A percentile compares a stretch with the other conserved stretches of the same genome.
Evolutionary conservation across 2,329 filamentous ascomycete genomes (phyloP).

Genomic region (Claviceps purpurea): DNA sequence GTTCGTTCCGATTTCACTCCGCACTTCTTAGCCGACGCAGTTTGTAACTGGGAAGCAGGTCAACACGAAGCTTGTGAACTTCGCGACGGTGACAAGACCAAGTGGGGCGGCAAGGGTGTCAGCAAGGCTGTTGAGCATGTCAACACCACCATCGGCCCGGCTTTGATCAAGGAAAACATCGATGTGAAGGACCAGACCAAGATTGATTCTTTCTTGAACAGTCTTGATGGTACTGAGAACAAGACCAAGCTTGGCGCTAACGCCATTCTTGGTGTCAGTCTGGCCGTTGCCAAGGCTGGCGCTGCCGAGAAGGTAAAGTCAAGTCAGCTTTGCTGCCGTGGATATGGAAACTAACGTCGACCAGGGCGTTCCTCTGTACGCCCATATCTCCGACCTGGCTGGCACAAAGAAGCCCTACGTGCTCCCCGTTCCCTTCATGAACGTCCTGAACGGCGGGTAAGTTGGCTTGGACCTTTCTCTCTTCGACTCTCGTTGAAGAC

Average conservation of each 20-base stretch:
- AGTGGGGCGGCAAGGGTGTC: slow-evolving; percentile 82
- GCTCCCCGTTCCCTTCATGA: slow-evolving; percentile 84
- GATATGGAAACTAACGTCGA: neutral
- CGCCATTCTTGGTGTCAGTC: slow-evolving; percentile 71
- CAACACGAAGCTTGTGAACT: slow-evolving; percentile 87
- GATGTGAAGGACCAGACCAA: slow-evolving; percentile 80
- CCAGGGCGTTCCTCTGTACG: slow-evolving; percentile 69
- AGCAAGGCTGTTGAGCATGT: slow-evolving; percentile 77
- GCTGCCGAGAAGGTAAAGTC: slow-evolving; percentile 62
- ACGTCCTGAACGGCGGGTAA: slow-evolving; percentile 70
- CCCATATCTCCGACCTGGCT: slow-evolving; percentile 75
- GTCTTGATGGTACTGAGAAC: slow-evolving; percentile 73
- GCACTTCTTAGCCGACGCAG: slow-evolving; percentile 9
- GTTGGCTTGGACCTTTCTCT: slow-evolving; percentile 6
- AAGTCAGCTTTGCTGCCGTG: neutral
- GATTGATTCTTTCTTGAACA: slow-evolving; percentile 73
- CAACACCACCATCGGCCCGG: slow-evolving; percentile 67
- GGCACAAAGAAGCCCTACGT: slow-evolving; percentile 88
- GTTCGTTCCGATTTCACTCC: slow-evolving; percentile 35
- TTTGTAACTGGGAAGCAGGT: slow-evolving; percentile 36
- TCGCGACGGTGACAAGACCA: slow-evolving; percentile 76
- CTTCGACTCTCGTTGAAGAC: neutral
- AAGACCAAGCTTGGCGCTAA: slow-evolving; percentile 84
- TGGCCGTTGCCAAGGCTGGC: slow-evolving; percentile 79
- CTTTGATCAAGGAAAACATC: slow-evolving; percentile 67